Evolutionary conservation across 768 basidiomycete genomes (phyloP).

Genomic region (Pisolithus microcarpus): DNA sequence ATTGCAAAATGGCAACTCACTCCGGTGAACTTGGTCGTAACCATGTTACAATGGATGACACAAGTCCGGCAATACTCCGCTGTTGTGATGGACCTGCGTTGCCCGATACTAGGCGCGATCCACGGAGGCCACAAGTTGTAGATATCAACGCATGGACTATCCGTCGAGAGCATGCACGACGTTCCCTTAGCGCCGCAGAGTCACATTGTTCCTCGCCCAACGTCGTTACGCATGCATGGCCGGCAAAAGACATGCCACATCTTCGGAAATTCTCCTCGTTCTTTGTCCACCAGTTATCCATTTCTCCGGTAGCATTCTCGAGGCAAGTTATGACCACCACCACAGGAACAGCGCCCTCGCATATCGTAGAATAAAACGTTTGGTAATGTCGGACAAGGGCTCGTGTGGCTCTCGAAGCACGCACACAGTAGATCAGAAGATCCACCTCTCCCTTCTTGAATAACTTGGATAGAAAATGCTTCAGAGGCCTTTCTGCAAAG

Average conservation of each 20-base stretch:
- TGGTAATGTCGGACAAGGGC: conserved; percentile 33
- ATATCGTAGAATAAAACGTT: conserved; percentile 26
- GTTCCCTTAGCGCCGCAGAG: conserved; percentile 7
- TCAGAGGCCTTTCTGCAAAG: conserved; percentile 21
- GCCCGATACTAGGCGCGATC: neutral
- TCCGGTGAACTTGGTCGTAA: no score
- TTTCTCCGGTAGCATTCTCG: conserved; percentile 26
- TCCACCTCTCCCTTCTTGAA: conserved; percentile 28
- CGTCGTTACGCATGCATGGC: conserved; percentile 29
- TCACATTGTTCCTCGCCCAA: conserved; percentile 18
- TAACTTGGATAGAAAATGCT: conserved; percentile 25
- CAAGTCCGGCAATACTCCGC: neutral
- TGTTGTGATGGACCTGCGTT: neutral
- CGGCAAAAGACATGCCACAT: conserved; percentile 21
- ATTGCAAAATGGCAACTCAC: no score
- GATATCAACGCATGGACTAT: conserved; percentile 19
- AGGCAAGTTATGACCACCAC: conserved; percentile 35
- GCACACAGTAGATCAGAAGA: conserved; percentile 37
- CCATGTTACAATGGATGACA: neutral
- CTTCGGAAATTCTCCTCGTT: conserved; percentile 16
- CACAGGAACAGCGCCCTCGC: conserved; percentile 26
- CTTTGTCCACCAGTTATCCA: conserved; percentile 31
- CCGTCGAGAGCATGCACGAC: conserved; percentile 18
- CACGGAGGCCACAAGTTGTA: conserved; percentile 10
- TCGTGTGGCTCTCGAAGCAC: conserved; percentile 34